phyloP scores from a whole-genome alignment of 2,329 filamentous ascomycete genomes.

The Colletotrichum paranaense region DNA sequence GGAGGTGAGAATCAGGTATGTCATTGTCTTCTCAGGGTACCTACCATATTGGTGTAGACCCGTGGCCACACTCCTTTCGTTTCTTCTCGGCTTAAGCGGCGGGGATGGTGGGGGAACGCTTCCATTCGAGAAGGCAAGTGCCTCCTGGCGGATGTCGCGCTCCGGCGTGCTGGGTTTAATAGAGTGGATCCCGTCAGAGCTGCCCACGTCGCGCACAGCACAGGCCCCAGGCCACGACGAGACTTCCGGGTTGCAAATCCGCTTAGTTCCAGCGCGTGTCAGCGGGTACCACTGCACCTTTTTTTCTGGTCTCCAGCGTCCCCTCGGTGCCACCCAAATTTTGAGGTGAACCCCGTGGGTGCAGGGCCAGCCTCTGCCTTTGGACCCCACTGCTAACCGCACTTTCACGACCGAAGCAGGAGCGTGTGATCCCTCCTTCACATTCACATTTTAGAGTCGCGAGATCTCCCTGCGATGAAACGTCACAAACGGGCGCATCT shows the following conservation, averaged over 20 bases:
- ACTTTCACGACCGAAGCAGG: constrained; percentile 31
- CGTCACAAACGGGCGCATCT: constrained; percentile 11
- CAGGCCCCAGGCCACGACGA: neutral
- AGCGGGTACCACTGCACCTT: constrained; percentile 13
- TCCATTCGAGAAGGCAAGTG: constrained; percentile 5
- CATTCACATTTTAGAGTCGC: neutral
- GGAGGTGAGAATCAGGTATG: neutral
- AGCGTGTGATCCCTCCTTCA: constrained; percentile 1
- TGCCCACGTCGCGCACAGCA: neutral
- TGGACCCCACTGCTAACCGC: constrained; percentile 33
- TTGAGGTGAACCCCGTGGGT: neutral
- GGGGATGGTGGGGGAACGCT: neutral
- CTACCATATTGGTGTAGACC: neutral
- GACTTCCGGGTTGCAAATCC: constrained; percentile 8
- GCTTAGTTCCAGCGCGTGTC: constrained; percentile 11
- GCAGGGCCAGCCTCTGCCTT: constrained; percentile 18
- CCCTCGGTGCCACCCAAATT: constrained; percentile 6
- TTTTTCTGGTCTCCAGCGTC: neutral
- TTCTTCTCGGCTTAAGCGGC: neutral
- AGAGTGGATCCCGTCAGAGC: constrained; percentile 11
- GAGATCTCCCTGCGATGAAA: constrained; percentile 25
- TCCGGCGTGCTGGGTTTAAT: constrained; percentile 25
- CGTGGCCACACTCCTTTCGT: neutral
- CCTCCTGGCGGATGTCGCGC: constrained; percentile 14
- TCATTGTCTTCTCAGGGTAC: neutral